phyloP scores from a whole-genome alignment of 441 rosid genomes.

The Metrosideros polymorpha region DNA sequence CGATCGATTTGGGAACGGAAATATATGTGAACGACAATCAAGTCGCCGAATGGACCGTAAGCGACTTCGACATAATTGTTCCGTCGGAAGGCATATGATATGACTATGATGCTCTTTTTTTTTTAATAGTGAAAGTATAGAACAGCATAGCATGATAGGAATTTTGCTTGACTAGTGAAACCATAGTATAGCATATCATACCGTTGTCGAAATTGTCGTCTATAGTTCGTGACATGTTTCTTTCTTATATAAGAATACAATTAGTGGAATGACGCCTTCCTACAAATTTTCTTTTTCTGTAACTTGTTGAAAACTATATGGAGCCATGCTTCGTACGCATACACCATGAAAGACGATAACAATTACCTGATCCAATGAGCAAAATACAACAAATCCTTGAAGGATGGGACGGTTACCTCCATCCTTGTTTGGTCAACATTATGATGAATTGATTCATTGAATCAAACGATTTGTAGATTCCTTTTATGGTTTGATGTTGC shows the following conservation, averaged over 20 bases:
- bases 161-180: not conserved
- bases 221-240: not conserved
- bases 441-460: not conserved
- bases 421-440: not conserved
- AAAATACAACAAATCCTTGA: not conserved
- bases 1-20: not conserved
- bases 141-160: not conserved
- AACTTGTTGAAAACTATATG: not conserved
- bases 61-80: not conserved
- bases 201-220: not conserved
- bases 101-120: not conserved
- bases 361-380: not conserved
- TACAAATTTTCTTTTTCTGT: not conserved
- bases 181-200: not conserved
- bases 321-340: not conserved
- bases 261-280: not conserved
- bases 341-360: not conserved
- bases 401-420: not conserved
- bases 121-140: not conserved
- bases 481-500: not conserved
- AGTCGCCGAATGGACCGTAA: not conserved
- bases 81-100: not conserved
- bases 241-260: not conserved
- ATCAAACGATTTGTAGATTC: not conserved
- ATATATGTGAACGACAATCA: not conserved